phyloP scores from a whole-genome alignment of 768 basidiomycete species.

The Crassisporium funariophilum region DNA sequence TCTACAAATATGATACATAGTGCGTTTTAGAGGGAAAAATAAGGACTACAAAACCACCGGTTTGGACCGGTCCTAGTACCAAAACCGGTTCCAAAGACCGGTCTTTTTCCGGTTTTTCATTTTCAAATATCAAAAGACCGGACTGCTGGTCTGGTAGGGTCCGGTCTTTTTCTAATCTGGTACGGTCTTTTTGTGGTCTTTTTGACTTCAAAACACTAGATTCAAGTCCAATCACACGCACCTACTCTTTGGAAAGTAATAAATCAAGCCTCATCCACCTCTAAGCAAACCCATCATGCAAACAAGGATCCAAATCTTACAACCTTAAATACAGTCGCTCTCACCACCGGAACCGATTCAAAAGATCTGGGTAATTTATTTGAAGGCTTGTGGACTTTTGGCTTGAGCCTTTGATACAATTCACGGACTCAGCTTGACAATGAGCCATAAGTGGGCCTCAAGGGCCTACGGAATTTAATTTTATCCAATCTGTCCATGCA shows the following conservation, averaged over 20 bases:
- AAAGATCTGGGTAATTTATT: constrained; percentile 34
- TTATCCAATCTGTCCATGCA: constrained; percentile 26
- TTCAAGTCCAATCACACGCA: no score
- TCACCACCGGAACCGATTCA: constrained; percentile 21
- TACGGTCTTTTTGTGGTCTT: no score
- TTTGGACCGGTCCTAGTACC: not conserved
- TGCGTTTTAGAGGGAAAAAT: not conserved
- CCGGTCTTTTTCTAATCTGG: not conserved
- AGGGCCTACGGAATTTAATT: constrained; percentile 15
- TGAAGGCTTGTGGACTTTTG: constrained; percentile 36
- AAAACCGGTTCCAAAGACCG: not conserved
- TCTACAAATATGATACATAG: no score
- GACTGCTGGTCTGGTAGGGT: not conserved
- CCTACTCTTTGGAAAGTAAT: no score
- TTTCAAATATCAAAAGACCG: not conserved
- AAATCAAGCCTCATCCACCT: not conserved
- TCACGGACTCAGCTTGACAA: constrained; percentile 32
- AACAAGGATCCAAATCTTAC: constrained; percentile 13
- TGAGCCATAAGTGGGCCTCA: constrained; percentile 39
- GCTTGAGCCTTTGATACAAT: constrained; percentile 37
- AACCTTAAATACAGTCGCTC: constrained; percentile 19
- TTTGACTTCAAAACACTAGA: constrained; percentile 44
- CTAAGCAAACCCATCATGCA: constrained; percentile 7
- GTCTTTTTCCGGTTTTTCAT: not conserved
- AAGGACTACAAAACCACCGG: not conserved